Percentiles rank a stretch among this genome's conserved stretches.
phyloP scores from a whole-genome alignment of 1,284 basidiomycete species.

The Marasmius tenuissimus region DNA sequence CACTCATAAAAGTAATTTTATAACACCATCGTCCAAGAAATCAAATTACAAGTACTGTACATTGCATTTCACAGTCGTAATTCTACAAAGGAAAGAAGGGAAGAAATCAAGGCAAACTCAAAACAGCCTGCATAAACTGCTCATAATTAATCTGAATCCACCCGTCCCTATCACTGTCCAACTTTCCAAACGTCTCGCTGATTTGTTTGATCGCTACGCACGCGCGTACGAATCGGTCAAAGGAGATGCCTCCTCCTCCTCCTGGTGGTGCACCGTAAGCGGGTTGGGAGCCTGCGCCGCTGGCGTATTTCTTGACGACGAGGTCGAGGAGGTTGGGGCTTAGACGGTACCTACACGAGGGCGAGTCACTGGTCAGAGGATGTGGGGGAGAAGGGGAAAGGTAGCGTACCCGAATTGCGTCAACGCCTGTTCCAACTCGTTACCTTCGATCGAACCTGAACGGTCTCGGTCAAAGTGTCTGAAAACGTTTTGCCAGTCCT shows the following conservation, averaged over 20 bases:
- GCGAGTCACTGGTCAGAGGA: neutral
- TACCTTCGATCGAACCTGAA: slow-evolving; percentile 71
- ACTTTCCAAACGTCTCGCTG: slow-evolving; percentile 59
- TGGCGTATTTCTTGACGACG: slow-evolving; percentile 65
- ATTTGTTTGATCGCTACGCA: slow-evolving; percentile 81
- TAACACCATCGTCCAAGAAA: too few species aligned
- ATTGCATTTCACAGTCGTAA: too few species aligned
- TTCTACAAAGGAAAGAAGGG: too few species aligned
- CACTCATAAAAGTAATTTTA: too few species aligned
- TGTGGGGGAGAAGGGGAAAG: neutral
- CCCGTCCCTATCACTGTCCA: slow-evolving; percentile 69
- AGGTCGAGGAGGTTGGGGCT: slow-evolving; percentile 61
- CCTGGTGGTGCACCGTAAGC: slow-evolving; percentile 23
- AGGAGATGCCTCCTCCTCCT: slow-evolving; percentile 59
- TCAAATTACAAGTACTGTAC: too few species aligned
- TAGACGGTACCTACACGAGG: slow-evolving; percentile 56
- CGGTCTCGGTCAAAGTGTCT: slow-evolving; percentile 75
- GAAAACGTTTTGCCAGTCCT: slow-evolving; percentile 82
- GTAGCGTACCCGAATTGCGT: slow-evolving; percentile 58
- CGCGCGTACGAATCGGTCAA: slow-evolving; percentile 81
- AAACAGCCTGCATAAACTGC: slow-evolving; percentile 71
- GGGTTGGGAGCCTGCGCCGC: slow-evolving; percentile 47
- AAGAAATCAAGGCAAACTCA: slow-evolving; percentile 66
- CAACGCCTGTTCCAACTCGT: slow-evolving; percentile 66
- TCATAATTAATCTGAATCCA: slow-evolving; percentile 81